phyloP scores from a whole-genome alignment of 208 protist species.

The Strigomonas culicis region DNA sequence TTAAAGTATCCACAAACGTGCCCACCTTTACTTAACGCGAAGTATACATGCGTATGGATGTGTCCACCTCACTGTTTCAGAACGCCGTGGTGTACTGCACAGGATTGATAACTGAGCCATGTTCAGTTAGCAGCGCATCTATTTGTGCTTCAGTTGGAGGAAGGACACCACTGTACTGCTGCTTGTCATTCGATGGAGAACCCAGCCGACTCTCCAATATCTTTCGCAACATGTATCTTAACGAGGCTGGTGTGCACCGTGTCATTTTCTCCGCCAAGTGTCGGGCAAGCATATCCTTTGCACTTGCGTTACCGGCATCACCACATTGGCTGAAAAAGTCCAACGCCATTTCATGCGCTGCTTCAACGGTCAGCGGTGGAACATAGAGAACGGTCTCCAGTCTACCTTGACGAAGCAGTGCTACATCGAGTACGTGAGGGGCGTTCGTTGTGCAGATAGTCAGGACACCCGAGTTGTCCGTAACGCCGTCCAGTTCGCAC shows the following conservation, averaged over 20 bases:
- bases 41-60: too few species aligned
- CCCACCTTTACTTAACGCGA: too few species aligned
- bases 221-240: conserved; percentile 55
- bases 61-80: too few species aligned
- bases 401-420: conserved; percentile 95
- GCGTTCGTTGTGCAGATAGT: conserved; percentile 87
- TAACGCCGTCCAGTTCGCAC: conserved; percentile 97
- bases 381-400: conserved; percentile 79
- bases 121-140: conserved; percentile 7
- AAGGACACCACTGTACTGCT: not conserved
- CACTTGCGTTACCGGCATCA: conserved; percentile 6
- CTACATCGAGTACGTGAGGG: conserved; percentile 86
- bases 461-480: conserved; percentile 82
- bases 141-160: not conserved
- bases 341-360: conserved; percentile 39
- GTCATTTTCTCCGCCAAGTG: conserved; percentile 32
- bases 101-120: not conserved
- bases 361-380: conserved; percentile 45
- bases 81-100: too few species aligned
- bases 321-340: conserved; percentile 60
- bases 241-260: conserved; percentile 41
- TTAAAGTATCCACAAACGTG: too few species aligned
- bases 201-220: conserved; percentile 41
- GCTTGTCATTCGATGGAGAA: too few species aligned
- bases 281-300: conserved; percentile 5